Conservation (phyloP, 306 rosid species). For the Prunus kanzakura region DNA sequence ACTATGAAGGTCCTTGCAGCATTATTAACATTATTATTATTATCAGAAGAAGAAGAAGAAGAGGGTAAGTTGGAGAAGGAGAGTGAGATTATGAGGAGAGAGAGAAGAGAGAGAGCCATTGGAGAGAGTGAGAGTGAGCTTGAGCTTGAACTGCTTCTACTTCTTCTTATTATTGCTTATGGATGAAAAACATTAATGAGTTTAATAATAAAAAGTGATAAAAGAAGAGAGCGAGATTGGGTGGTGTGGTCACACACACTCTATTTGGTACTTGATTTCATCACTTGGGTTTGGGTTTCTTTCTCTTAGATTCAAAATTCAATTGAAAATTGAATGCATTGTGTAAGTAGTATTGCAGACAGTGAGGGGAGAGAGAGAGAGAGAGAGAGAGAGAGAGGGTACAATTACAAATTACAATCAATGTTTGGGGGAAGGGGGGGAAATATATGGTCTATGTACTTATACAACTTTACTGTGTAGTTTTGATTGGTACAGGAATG, state of each 20-base stretch:
- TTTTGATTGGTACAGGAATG: too few species aligned
- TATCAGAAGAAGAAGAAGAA: conserved; percentile 3
- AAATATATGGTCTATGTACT: too few species aligned
- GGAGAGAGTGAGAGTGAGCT: not conserved
- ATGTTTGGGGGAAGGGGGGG: too few species aligned
- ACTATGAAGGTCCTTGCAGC: conserved; percentile 60
- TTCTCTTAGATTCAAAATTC: not conserved
- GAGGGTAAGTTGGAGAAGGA: conserved; percentile 7
- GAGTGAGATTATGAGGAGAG: not conserved
- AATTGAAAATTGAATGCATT: not conserved
- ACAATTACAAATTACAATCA: too few species aligned
- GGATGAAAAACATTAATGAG: not conserved
- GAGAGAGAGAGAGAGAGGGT: too few species aligned
- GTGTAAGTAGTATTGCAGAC: not conserved
- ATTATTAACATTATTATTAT: not conserved
- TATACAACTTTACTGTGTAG: too few species aligned
- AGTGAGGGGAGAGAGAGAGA: too few species aligned
- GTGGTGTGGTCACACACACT: not conserved
- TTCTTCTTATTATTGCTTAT: not conserved
- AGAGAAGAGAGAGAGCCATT: not conserved
- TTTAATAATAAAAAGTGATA: not conserved
- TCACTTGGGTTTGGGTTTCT: not conserved
- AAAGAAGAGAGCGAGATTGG: not conserved
- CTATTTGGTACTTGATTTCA: not conserved
- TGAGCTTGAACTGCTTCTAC: not conserved